These are phyloP conservation scores for Monascus ruber DNA, from an alignment of 2,329 filamentous ascomycete genomes.

Conservation along the genomic window DNA sequence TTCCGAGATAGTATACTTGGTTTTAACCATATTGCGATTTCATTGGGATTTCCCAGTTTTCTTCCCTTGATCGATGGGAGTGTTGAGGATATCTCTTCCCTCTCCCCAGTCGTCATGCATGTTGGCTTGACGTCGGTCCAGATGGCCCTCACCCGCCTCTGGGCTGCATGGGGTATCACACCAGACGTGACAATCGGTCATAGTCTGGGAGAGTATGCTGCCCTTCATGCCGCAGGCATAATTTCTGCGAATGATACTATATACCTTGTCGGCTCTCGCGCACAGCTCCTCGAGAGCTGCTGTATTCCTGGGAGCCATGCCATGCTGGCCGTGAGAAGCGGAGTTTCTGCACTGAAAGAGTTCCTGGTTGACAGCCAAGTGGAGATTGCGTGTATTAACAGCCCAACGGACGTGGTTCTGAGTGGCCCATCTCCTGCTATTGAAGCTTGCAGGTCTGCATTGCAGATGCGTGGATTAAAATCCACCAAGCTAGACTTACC, in stretches of 20 bases:
- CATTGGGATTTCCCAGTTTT: constrained; percentile 19
- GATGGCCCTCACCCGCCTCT: constrained; percentile 29
- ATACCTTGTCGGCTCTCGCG: constrained; percentile 58
- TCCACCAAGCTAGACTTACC: no score
- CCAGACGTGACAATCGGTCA: constrained; percentile 20
- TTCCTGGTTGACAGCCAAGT: constrained; percentile 18
- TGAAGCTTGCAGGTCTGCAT: constrained; percentile 38
- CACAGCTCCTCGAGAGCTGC: constrained; percentile 51
- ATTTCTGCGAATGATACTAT: constrained; percentile 33
- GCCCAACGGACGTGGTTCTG: constrained; percentile 64
- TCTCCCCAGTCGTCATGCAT: constrained; percentile 21
- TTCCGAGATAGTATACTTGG: constrained; percentile 22
- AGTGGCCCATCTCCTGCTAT: constrained; percentile 50
- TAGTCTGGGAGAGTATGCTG: constrained; percentile 30
- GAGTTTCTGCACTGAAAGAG: no score
- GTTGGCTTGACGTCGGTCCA: constrained; percentile 29
- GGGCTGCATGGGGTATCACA: constrained; percentile 17
- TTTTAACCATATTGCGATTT: constrained; percentile 18
- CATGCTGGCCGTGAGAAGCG: constrained; percentile 48
- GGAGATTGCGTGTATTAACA: constrained; percentile 63
- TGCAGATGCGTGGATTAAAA: constrained; percentile 46
- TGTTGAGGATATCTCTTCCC: constrained; percentile 7
- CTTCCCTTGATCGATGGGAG: constrained; percentile 15
- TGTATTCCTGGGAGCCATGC: constrained; percentile 57
- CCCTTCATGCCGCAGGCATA: constrained; percentile 24